Conservation (phyloP, 2,329 filamentous ascomycete species). For the Pestalotiopsis sp. region DNA sequence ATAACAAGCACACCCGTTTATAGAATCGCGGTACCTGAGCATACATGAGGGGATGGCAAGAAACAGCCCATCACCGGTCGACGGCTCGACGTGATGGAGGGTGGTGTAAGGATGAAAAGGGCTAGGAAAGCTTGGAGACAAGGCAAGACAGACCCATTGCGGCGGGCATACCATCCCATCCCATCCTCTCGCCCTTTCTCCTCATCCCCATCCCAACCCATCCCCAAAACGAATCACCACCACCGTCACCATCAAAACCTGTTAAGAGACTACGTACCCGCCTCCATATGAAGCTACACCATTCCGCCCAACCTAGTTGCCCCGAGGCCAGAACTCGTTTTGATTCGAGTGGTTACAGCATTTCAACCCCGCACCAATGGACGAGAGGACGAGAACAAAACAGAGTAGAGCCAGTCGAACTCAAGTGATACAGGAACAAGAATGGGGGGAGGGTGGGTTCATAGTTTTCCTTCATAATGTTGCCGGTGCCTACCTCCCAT, state of each 20-base stretch:
- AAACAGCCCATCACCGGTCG: not conserved
- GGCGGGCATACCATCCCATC: not conserved
- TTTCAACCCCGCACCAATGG: slow-evolving; percentile 8
- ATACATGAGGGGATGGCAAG: not conserved
- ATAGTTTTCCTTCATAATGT: slow-evolving; percentile 1
- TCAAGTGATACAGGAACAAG: slow-evolving; percentile 2
- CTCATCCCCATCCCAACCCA: not conserved
- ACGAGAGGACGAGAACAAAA: not conserved
- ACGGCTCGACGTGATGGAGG: slow-evolving; percentile 7
- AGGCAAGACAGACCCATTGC: not conserved
- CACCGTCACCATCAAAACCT: not conserved
- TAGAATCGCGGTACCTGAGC: not conserved
- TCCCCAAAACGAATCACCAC: not conserved
- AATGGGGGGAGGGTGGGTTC: not conserved
- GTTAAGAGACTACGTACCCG: not conserved
- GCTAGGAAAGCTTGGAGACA: not conserved
- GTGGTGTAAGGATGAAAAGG: slow-evolving; percentile 2
- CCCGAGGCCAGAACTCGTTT: not conserved
- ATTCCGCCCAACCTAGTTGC: not conserved
- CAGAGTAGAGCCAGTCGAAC: not conserved
- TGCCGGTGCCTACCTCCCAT: not conserved
- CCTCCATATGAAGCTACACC: not conserved
- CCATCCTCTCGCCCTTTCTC: not conserved
- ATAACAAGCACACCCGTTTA: not conserved
- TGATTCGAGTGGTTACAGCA: not conserved